A percentile compares a stretch with the other conserved stretches of the same genome.
Conservation (phyloP, 331 rosid genomes). For the Prunus yedoensis region DNA sequence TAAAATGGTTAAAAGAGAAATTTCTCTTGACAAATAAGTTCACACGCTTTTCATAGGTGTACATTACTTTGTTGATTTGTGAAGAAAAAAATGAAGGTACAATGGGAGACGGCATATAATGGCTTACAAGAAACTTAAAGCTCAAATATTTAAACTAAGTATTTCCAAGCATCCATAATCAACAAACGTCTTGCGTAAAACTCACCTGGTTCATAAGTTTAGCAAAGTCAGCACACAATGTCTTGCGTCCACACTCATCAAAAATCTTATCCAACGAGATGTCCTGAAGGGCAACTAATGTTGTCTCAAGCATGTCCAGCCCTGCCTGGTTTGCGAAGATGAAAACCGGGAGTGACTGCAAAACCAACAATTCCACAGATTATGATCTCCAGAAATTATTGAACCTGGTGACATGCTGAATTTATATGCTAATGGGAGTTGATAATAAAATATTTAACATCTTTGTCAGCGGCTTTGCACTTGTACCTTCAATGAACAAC, state of each 20-base stretch:
- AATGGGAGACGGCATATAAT: background rate
- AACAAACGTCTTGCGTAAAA: background rate
- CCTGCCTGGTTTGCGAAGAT: constrained; percentile 93
- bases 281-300: constrained; percentile 86
- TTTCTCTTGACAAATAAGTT: too few relatives aligned
- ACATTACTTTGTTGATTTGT: too few relatives aligned
- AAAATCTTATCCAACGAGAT: constrained; percentile 85
- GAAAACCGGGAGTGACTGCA: constrained; percentile 78
- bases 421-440: background rate
- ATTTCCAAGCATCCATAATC: background rate
- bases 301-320: constrained; percentile 94
- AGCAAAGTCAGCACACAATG: constrained; percentile 64
- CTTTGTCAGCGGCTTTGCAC: background rate
- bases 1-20: too few relatives aligned
- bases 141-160: background rate
- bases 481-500: constrained; percentile 76
- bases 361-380: constrained; percentile 3
- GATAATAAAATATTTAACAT: background rate
- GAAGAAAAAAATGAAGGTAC: too few relatives aligned
- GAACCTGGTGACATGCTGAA: background rate
- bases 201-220: constrained; percentile 87
- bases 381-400: background rate
- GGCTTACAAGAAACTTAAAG: background rate
- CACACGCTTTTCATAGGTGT: too few relatives aligned
- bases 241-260: constrained; percentile 75